Conservation (phyloP, 2,329 filamentous ascomycete species). For the Apiospora pterosperma region DNA sequence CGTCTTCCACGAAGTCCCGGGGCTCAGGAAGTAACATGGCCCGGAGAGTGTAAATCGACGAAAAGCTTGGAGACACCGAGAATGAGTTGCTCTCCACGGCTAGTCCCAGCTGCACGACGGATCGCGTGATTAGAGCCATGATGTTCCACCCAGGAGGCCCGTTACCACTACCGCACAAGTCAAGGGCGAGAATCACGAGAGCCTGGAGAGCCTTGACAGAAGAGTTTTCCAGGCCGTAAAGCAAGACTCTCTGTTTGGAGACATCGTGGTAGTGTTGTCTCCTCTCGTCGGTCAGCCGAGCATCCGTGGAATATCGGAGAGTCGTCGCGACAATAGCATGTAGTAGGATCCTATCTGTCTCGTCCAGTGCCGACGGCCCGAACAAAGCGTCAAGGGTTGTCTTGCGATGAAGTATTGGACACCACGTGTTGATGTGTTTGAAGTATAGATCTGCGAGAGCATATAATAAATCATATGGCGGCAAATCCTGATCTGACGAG, state of each 20-base stretch:
- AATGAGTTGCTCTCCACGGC: constrained; percentile 80
- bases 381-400: constrained; percentile 81
- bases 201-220: constrained; percentile 87
- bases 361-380: constrained; percentile 70
- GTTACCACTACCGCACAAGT: constrained; percentile 82
- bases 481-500: constrained; percentile 62
- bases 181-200: constrained; percentile 79
- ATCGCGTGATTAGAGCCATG: constrained; percentile 82
- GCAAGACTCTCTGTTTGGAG: constrained; percentile 80
- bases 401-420: constrained; percentile 83
- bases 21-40: constrained; percentile 83
- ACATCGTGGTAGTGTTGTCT: constrained; percentile 72
- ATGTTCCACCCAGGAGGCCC: constrained; percentile 91
- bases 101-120: constrained; percentile 82
- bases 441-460: constrained; percentile 74
- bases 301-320: constrained; percentile 77
- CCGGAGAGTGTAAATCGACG: constrained; percentile 84
- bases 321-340: constrained; percentile 89
- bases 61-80: constrained; percentile 72
- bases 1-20: constrained; percentile 84
- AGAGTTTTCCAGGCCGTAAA: constrained; percentile 86
- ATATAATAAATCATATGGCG: constrained; percentile 72
- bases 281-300: constrained; percentile 68
- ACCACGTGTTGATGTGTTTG: constrained; percentile 79
- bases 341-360: constrained; percentile 77